Base-by-base conservation (phyloP, 768 basidiomycete genomes). In the Macrocybe gigantea region DNA sequence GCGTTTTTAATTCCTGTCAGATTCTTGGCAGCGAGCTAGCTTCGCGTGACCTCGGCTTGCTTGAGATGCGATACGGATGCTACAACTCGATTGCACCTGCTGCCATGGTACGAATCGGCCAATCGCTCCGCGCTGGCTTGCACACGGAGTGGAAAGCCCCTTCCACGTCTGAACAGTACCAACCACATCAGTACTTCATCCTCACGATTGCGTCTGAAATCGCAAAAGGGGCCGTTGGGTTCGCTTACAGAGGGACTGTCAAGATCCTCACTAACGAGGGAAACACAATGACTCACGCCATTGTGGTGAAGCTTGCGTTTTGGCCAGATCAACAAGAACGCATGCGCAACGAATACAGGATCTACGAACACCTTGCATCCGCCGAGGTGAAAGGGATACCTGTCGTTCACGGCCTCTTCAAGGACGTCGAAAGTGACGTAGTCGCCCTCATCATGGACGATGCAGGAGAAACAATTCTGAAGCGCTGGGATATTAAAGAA, bases 171-270 rank as follows among this genome's bases (percentile, higher is more conserved):
- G 14, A 10, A 9, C 10, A 13, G 30, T 37, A 15, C 43, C 11
- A 41, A 30, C 39, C 14, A 44, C 12, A 35, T 9, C 8, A 14
- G 12, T 22, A 45, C 31, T 31, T 45, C 42, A n/a, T 30, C 14
- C 47, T 53, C 15, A 32, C 45, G 5, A n/a, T 53, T 12, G 38
- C 36, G 1, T 47, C 52, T 8, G 14, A 41, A 12, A 29, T 55
- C 5, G 54, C 41, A 6, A 29, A 33, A 1, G 54, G 54, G 9
- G 48, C 52, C 6, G 44, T 42, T 11, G 54, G 54, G 2, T 14
- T 45, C 39, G 48, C 47, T 14, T 45, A 55, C 30, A 35, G 32
- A 8, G 51, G 44, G 8, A 33, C 31, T 11, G 39, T 55, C 9
- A 44, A 55, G 33, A n/a, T 53, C 5, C n/a, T 15, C 15, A 47